Conservation (phyloP, 2,329 filamentous ascomycete genomes). For the Alternaria atra region DNA sequence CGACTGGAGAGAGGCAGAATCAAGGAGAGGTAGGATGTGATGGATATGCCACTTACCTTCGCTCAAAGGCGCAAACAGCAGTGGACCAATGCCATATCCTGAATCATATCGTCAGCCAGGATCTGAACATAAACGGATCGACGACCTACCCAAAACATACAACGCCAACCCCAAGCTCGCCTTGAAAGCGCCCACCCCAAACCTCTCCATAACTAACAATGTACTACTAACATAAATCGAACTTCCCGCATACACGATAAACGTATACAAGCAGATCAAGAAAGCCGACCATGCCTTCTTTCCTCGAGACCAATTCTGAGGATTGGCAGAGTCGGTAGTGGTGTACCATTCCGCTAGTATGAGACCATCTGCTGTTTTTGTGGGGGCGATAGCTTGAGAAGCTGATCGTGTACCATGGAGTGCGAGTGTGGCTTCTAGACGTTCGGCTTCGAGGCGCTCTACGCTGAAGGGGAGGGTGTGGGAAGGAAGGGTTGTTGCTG, state of each 20-base stretch:
- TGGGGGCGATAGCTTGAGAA: slow-evolving; percentile 47
- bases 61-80: slow-evolving; percentile 71
- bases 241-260: slow-evolving; percentile 65
- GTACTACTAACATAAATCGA: slow-evolving; percentile 60
- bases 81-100: slow-evolving; percentile 68
- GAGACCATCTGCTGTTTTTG: slow-evolving; percentile 48
- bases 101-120: not conserved
- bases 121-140: not conserved
- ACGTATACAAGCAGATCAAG: slow-evolving; percentile 66
- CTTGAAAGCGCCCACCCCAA: slow-evolving; percentile 61
- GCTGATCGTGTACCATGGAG: slow-evolving; percentile 36
- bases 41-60: slow-evolving; percentile 52
- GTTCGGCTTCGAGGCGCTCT: not conserved
- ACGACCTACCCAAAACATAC: slow-evolving; percentile 60
- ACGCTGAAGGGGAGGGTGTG: not conserved
- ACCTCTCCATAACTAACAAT: slow-evolving; percentile 61
- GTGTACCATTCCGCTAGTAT: slow-evolving; percentile 57
- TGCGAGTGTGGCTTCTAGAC: not conserved
- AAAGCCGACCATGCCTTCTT: slow-evolving; percentile 50
- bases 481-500: not conserved
- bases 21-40: no score
- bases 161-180: slow-evolving; percentile 68
- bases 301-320: slow-evolving; percentile 51
- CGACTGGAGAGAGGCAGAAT: not conserved
- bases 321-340: slow-evolving; percentile 52